Base-by-base conservation (phyloP, 208 protist genomes). In the Wallacemonas sp. region DNA sequence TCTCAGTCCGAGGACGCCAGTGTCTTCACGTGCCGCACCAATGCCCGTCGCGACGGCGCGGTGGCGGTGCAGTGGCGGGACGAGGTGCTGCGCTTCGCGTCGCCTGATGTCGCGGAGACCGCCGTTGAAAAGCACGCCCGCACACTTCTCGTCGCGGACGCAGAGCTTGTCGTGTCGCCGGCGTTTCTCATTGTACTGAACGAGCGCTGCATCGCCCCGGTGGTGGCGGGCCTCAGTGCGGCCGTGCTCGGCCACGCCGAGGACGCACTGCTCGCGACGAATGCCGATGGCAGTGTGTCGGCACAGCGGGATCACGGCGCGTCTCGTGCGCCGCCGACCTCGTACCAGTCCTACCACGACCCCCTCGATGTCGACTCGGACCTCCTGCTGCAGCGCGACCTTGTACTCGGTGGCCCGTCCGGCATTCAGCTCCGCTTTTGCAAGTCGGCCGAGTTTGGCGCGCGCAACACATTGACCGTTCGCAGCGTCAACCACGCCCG, bases 401-500 rank as follows among this genome's bases (percentile, higher is more conserved):
- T 84, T 26, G 55, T 61, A 25, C 57, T 84, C 5, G 78, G 78
- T 66, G 78, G 78, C 7, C 57, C 26, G 18, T 33, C 49, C 22
- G 78, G 78, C 31, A 42, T 65, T 39, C 45, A 62, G 5, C 38
- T 84, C 20, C 65, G 48, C 11, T 84, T 84, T 65, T 2, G 29
- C 25, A 84, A 84, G 36, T 32, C 11, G 16, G 3, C 23, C 10
- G 39, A 16, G 23, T 39, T 29, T 26, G 61, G 38, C 22, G 64
- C 74, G 11, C 26, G 22, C 3, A 85, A 85, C 59, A 50, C 54
- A 8, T 32, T 85, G 41, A 78, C 64, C 11, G 57, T 85, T 22
- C 68, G 46, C 31, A 64, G 71, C 32, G 52, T 81, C 20, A 81
- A 81, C 65, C 70, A 81, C 61, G 79, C 79, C 39, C 66, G 67